Conservation (phyloP, 1,139 yeast genomes). For the Debaryomyces sp. region DNA sequence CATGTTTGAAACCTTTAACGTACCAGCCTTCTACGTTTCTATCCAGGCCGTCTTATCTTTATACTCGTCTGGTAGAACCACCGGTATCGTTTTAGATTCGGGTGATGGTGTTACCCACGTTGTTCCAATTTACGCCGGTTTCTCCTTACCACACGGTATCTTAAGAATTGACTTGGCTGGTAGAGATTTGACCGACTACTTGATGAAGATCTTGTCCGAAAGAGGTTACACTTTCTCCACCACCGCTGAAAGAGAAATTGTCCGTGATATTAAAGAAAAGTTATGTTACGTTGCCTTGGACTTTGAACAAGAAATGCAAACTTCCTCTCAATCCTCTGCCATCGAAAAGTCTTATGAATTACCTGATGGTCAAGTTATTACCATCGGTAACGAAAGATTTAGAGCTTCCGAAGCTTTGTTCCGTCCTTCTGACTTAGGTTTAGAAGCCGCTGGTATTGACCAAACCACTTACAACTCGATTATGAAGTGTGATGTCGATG, state of each 20-base stretch:
- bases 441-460: slow-evolving; percentile 99
- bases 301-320: slow-evolving; percentile 98
- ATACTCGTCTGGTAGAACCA: slow-evolving; percentile 99
- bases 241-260: slow-evolving; percentile 99
- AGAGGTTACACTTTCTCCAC: slow-evolving; percentile 99
- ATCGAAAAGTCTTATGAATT: slow-evolving; percentile 98
- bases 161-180: slow-evolving; percentile 99
- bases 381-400: slow-evolving; percentile 99
- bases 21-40: slow-evolving; percentile 98
- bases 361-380: slow-evolving; percentile 99
- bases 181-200: slow-evolving; percentile 98
- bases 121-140: slow-evolving; percentile 99
- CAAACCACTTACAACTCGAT: slow-evolving; percentile 99
- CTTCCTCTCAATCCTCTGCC: slow-evolving; percentile 97
- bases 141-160: slow-evolving; percentile 98
- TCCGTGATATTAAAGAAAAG: slow-evolving; percentile 99
- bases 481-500: slow-evolving; percentile 99
- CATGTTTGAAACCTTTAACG: slow-evolving; percentile 98
- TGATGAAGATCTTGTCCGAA: slow-evolving; percentile 97
- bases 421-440: slow-evolving; percentile 97
- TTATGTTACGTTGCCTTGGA: slow-evolving; percentile 97
- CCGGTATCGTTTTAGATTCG: slow-evolving; percentile 98
- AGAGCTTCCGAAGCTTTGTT: slow-evolving; percentile 99
- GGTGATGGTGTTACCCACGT: slow-evolving; percentile 99
- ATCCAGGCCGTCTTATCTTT: slow-evolving; percentile 98